A percentile compares a stretch with the other conserved stretches of the same genome.
Evolutionary conservation across 2,329 filamentous ascomycete genomes (phyloP).

Genomic region (Cladosporium sp.): DNA sequence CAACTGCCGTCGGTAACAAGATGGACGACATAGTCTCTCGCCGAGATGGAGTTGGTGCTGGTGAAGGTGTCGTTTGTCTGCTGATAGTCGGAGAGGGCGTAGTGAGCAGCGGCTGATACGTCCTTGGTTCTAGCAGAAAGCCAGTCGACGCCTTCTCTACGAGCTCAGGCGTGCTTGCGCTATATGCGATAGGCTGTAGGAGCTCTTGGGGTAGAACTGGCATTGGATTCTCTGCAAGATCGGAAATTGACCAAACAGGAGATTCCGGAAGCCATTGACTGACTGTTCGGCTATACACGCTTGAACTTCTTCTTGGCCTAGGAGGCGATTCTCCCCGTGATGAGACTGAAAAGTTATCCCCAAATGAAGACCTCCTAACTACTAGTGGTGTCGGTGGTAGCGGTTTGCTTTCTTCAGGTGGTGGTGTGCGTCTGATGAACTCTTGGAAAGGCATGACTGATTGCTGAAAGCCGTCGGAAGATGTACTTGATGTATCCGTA

Average conservation of each 20-base stretch:
- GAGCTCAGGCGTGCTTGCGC: conserved; percentile 26
- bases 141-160: conserved; percentile 4
- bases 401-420: conserved; percentile 26
- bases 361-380: neutral
- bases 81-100: conserved; percentile 24
- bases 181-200: conserved; percentile 26
- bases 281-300: conserved; percentile 31
- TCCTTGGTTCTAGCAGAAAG: conserved; percentile 21
- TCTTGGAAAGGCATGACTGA: conserved; percentile 29
- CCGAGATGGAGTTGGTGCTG: neutral
- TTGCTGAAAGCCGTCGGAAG: conserved; percentile 23
- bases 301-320: conserved; percentile 25
- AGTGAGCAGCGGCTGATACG: conserved; percentile 25
- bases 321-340: conserved; percentile 6
- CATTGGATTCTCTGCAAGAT: conserved; percentile 22
- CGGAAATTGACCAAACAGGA: conserved; percentile 11
- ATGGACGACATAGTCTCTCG: conserved; percentile 12
- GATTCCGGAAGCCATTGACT: conserved; percentile 22
- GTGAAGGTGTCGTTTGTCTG: conserved; percentile 15
- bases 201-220: conserved; percentile 10
- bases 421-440: conserved; percentile 28
- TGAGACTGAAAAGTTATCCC: neutral
- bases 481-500: conserved; percentile 12
- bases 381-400: conserved; percentile 27
- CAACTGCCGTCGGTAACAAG: conserved; percentile 14